Evolutionary conservation across 2,329 filamentous ascomycete genomes (phyloP), one percentile per base, ranked within the genome.

Genomic region (Exophiala sp.): DNA sequence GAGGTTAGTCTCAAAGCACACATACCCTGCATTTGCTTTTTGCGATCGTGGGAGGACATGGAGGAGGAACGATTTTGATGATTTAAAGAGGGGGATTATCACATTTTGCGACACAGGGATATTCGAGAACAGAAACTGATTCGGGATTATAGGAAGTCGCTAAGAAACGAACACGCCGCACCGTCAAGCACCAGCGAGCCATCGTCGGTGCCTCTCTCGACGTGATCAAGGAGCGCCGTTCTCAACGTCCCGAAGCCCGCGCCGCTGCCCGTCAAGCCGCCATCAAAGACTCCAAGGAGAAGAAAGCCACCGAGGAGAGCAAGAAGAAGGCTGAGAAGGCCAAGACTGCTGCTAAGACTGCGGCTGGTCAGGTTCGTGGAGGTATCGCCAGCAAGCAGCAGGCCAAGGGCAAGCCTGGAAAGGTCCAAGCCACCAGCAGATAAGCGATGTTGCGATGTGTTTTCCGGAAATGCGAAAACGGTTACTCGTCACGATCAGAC

Each of bases 241-340:
- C 84, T 69, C 86, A 90, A 84, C 90, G 94, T 77, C 94, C 94
- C 69, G 94, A 97, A 83, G 92, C 91, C 74, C 91, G 94, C 75
- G 83, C 85, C 70, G 94, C 94, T 71, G 91, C 91, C 73, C 92
- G 94, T 73, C 80, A 83, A 67, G 81, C 86, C 68, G 92, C 94
- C 76, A 91, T 97, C 81, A 92, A 92, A 84, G 91, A 95, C 75
- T 89, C 86, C 81, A 99, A 99, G 88, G 91, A 95, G 77, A 96
- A 97, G 91, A 95, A 95, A 84, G 80, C 86, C 65, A 91, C 85
- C 62, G 83, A 85, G 61, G 86, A 89, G 78, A 88, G 85, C 75
- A 86, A 85, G 76, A 99, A 97, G 90, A 99, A 97, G 89, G 88
- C 89, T 58, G 91, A 97, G 80, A 99, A 99, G 90, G 94, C 94